phyloP scores from a whole-genome alignment of 2,329 filamentous ascomycete species.

The Colletotrichum noveboracense region DNA sequence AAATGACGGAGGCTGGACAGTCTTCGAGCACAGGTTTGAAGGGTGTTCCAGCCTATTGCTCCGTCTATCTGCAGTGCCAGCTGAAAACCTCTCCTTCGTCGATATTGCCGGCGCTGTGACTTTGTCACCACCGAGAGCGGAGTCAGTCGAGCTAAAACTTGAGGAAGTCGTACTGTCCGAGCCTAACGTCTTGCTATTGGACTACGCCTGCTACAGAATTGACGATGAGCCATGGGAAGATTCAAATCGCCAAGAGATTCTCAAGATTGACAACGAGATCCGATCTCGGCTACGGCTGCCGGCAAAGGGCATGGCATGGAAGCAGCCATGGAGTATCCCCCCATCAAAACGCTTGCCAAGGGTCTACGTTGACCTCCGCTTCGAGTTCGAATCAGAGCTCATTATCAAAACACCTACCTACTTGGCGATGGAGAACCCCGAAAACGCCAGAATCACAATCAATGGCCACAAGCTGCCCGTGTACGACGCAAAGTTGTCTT shows the following conservation, averaged over 20 bases:
- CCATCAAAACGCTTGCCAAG: constrained; percentile 23
- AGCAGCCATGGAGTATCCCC: constrained; percentile 31
- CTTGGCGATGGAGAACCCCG: constrained; percentile 31
- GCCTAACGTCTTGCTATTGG: constrained; percentile 34
- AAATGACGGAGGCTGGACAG: constrained; percentile 25
- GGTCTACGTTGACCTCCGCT: constrained; percentile 26
- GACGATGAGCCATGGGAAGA: constrained; percentile 24
- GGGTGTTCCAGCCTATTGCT: constrained; percentile 33
- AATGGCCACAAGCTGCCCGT: constrained; percentile 20
- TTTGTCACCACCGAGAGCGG: not conserved
- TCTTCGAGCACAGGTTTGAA: constrained; percentile 29
- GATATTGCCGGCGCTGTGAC: not conserved
- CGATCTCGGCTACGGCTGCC: constrained; percentile 28
- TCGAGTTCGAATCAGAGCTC: constrained; percentile 27
- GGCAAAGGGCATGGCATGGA: constrained; percentile 28
- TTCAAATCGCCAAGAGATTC: constrained; percentile 25
- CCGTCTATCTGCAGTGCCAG: constrained; percentile 8
- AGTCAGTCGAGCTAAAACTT: not conserved
- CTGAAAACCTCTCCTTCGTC: not conserved
- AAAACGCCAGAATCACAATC: constrained; percentile 25
- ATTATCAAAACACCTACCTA: constrained; percentile 7
- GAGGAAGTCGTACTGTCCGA: constrained; percentile 26
- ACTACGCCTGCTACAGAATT: constrained; percentile 31
- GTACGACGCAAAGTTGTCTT: not conserved
- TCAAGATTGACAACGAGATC: constrained; percentile 33